Base-by-base conservation (phyloP, 2,329 filamentous ascomycete species). In the Neonectria ditissima region DNA sequence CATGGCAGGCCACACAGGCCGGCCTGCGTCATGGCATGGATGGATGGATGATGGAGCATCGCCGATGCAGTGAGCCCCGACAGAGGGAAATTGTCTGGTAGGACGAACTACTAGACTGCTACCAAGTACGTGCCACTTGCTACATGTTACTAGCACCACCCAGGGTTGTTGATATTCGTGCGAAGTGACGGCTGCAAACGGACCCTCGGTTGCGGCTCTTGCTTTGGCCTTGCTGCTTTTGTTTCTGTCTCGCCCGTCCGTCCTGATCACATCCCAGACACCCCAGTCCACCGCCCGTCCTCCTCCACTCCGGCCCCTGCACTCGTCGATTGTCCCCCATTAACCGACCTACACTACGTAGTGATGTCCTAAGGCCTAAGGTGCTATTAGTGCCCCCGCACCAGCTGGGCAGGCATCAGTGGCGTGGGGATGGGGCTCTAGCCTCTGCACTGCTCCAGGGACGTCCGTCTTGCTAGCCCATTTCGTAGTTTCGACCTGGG, bases 341-440 rank as follows among this genome's bases (percentile, higher is more conserved):
- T 22, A 18, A 16, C 44, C 24, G 22, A 50, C 39, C 47, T 28
- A 20, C n/a, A 16, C 50, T 11, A 34, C 39, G 24, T 41, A 28
- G 45, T 56, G 45, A 45, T 48, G 28, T 44, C n/a, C 61, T 62
- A 58, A n/a, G n/a, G n/a, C n/a, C n/a, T n/a, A n/a, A n/a, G n/a
- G n/a, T n/a, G 54, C 39, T 41, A 41, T 50, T 50, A 50, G 47
- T 50, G 44, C 18, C 51, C 57, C 30, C 50, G 39, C 30, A 45
- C 61, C 61, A 55, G 61, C 61, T 53, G 50, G 34, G 45, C 60
- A 59, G 65, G 62, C 41, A 52, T 61, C 55, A 55, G 28, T 59
- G 43, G 60, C 26, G 32, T 22, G 44, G 48, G 24, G 44, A 47
- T 54, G 51, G 65, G 44, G 57, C 52, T 61, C 28, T 57, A 66